A percentile compares a stretch with the other conserved stretches of the same genome.
Conservation (phyloP, 2,329 filamentous ascomycete genomes). For the Cladophialophora yegresii region DNA sequence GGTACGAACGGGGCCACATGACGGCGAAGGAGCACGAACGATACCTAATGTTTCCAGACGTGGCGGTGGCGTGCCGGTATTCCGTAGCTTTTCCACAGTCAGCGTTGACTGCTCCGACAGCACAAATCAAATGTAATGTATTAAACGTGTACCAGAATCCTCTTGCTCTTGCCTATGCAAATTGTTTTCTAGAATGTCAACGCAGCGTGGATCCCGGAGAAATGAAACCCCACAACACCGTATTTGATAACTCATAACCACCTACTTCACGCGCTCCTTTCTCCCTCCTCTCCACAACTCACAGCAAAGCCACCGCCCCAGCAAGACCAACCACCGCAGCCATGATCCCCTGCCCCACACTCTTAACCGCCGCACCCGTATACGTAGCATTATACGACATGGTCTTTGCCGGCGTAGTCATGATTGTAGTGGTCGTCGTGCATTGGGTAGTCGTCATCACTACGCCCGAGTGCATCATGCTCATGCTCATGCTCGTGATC, state of each 20-base stretch:
- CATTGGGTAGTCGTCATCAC: constrained; percentile 22
- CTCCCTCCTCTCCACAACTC: background rate
- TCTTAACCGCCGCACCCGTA: constrained; percentile 18
- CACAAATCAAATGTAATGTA: background rate
- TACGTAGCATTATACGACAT: constrained; percentile 12
- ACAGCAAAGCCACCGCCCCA: constrained; percentile 27
- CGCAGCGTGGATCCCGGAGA: background rate
- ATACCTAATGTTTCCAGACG: too few species aligned
- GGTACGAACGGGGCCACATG: background rate
- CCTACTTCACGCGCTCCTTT: background rate
- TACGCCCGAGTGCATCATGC: background rate
- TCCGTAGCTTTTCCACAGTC: background rate
- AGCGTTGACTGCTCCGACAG: background rate
- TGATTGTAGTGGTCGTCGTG: constrained; percentile 10
- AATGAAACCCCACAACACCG: background rate
- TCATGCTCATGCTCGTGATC: background rate
- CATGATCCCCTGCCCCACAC: constrained; percentile 20
- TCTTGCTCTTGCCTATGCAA: background rate
- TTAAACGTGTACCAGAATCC: background rate
- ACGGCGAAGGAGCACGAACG: background rate
- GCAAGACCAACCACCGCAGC: constrained; percentile 24
- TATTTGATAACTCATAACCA: background rate
- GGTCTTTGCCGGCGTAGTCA: background rate
- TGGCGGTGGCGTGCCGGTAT: background rate
- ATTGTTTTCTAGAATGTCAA: background rate